Base-by-base conservation (phyloP, 2,329 filamentous ascomycete genomes). In the Neofusicoccum sp. region DNA sequence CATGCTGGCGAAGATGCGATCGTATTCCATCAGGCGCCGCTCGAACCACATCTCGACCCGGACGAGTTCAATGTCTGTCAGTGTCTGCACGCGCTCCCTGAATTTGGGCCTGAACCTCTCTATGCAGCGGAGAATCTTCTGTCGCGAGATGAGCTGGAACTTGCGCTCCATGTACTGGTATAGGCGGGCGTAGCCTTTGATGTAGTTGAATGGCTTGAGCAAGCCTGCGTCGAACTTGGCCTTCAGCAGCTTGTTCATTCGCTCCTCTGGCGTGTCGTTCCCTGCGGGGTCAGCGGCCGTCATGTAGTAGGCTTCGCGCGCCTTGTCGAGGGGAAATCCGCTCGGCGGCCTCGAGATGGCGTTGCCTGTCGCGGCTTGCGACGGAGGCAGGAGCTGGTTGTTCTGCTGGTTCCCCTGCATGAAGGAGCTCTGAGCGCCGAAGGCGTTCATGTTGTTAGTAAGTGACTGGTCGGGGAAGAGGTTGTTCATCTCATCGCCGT, bases 1-100 rank as follows among this genome's bases (percentile, higher is more conserved):
- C 95, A 99, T 99, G 73, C 92, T 96, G 1, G 95, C 95, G 78
- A 99, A 99, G 1, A 99, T 93, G 33, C 95, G 91, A 71, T 99
- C 95, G 69, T 98, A 98, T 72, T 98, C 95, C 89, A 98, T 95
- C 67, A 99, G 78, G 65, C 90, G 95, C 69, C 89, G 87, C 75
- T 99, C 95, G 71, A 99, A 98, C 93, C 95, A 98, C 91, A 98
- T 97, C 77, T 99, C 95, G 9, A 98, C 93, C 62, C 93, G 86
- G 30, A 98, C 88, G 28, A 99, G 85, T 75, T 99, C 91, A 73
- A 97, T 90, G 75, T 99, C 95, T 1, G 91, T 97, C 71, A 98
- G 80, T 34, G 84, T 88, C 66, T 98, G 92, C 73, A 96, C 93
- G 77, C 96, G 92, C 75, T 98, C 93, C 64, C 95, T 85, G 71